Evolutionary conservation across 1,139 yeast species (phyloP).

Genomic region (Blastobotrys buckinghamii): DNA sequence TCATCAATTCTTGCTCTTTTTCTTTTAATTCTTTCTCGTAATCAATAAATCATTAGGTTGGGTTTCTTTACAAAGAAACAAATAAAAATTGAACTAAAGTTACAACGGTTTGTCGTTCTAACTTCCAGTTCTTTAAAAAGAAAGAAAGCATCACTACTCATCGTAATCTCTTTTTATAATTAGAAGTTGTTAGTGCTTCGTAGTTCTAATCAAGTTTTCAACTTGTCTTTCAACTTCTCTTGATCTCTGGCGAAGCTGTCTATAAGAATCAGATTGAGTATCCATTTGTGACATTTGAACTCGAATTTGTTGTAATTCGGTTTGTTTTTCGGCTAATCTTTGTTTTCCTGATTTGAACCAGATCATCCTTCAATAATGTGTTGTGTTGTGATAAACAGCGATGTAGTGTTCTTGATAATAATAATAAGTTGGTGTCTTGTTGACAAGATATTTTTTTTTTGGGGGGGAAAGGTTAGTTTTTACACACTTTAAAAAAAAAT

Average conservation of each 20-base stretch:
- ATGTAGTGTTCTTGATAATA: too few relatives aligned
- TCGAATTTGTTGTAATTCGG: constrained; percentile 10
- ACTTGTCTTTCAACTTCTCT: constrained; percentile 11
- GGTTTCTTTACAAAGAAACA: too few relatives aligned
- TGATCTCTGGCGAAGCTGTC: constrained; percentile 7
- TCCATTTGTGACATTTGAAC: constrained; percentile 11
- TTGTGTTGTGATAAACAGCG: background rate
- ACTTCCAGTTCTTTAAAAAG: background rate
- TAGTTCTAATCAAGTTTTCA: constrained; percentile 11
- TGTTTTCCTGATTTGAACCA: constrained; percentile 11
- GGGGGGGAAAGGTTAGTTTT: background rate
- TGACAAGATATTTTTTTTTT: background rate
- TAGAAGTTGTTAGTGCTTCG: constrained; percentile 4
- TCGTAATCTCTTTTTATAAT: too few relatives aligned
- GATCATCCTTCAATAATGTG: background rate
- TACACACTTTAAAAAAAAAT: too few relatives aligned
- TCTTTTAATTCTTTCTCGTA: too few relatives aligned
- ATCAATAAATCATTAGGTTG: too few relatives aligned
- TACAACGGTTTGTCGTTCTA: too few relatives aligned
- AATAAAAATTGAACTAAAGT: too few relatives aligned
- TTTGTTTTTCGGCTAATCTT: constrained; percentile 6
- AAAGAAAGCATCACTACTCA: too few relatives aligned
- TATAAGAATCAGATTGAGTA: constrained; percentile 3
- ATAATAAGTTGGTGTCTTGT: background rate
- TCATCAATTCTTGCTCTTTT: too few relatives aligned